These are phyloP conservation scores for Mycosphaerella sp. DNA, from an alignment of 2,329 filamentous ascomycete genomes.

Conservation along the genomic window DNA sequence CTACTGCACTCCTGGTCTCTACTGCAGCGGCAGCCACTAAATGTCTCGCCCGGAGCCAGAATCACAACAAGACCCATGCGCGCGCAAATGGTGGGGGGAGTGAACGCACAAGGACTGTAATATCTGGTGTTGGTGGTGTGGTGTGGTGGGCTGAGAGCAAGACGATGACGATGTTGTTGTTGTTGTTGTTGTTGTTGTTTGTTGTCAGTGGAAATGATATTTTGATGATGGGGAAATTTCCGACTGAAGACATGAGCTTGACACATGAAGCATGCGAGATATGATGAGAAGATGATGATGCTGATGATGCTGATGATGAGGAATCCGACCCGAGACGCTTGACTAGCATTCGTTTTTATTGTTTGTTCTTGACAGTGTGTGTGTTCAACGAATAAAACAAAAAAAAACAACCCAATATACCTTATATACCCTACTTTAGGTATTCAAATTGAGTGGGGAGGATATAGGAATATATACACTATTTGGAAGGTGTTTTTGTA, in stretches of 20 bases:
- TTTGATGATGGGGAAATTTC: neutral
- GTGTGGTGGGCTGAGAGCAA: neutral
- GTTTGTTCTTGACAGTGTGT: neutral
- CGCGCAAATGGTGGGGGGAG: neutral
- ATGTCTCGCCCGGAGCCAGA: neutral
- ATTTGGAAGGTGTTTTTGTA: no score
- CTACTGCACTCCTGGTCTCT: neutral
- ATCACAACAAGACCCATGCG: neutral
- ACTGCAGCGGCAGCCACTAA: no score
- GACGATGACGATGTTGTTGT: neutral
- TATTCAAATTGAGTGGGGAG: no score
- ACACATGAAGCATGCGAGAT: neutral
- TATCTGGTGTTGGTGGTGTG: neutral
- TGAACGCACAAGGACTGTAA: neutral
- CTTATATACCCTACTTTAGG: no score
- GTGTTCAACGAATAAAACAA: no score
- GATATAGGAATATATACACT: no score
- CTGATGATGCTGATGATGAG: no score
- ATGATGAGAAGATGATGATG: no score
- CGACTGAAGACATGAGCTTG: slow-evolving; percentile 1
- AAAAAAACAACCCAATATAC: no score
- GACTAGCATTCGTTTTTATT: neutral
- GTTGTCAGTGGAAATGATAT: neutral
- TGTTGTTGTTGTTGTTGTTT: neutral
- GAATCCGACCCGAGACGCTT: slow-evolving; percentile 4